Percentiles rank a stretch among this genome's conserved stretches.
phyloP scores from a whole-genome alignment of 78 protist genomes.

The Creolimax fragrantissima region DNA sequence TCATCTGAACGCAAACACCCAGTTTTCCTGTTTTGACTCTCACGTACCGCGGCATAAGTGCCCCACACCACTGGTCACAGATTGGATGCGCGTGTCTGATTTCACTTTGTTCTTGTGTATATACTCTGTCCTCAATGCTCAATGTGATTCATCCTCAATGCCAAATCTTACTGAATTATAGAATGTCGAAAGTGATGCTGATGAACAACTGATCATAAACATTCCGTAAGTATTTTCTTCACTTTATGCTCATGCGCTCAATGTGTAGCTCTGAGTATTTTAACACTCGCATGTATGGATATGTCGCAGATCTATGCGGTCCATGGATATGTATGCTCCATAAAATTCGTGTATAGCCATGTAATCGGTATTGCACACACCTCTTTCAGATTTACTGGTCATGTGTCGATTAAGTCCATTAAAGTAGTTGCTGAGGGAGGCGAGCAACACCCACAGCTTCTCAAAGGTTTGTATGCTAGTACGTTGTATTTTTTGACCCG shows the following conservation, averaged over 20 bases:
- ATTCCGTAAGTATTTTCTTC: background rate
- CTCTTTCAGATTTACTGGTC: background rate
- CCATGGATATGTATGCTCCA: background rate
- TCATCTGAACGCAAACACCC: too few species aligned
- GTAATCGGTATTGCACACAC: background rate
- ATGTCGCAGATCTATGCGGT: too few species aligned
- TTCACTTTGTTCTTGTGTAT: too few species aligned
- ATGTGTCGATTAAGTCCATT: constrained; percentile 13
- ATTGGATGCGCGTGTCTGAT: too few species aligned
- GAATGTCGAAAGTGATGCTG: constrained; percentile 6
- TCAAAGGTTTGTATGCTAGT: background rate
- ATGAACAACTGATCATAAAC: constrained; percentile 10
- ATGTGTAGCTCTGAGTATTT: background rate
- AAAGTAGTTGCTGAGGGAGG: background rate
- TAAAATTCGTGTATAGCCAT: background rate
- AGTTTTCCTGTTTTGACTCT: too few species aligned
- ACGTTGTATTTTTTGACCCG: background rate
- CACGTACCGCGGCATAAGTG: too few species aligned
- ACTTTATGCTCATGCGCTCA: background rate
- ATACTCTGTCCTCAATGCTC: too few species aligned
- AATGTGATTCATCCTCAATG: too few species aligned
- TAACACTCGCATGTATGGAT: background rate
- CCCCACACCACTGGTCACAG: too few species aligned
- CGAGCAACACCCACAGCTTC: background rate
- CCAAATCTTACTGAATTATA: too few species aligned